These are phyloP conservation scores for Rhodotorula graminis DNA, from an alignment of 768 basidiomycete genomes.

Conservation along the genomic window DNA sequence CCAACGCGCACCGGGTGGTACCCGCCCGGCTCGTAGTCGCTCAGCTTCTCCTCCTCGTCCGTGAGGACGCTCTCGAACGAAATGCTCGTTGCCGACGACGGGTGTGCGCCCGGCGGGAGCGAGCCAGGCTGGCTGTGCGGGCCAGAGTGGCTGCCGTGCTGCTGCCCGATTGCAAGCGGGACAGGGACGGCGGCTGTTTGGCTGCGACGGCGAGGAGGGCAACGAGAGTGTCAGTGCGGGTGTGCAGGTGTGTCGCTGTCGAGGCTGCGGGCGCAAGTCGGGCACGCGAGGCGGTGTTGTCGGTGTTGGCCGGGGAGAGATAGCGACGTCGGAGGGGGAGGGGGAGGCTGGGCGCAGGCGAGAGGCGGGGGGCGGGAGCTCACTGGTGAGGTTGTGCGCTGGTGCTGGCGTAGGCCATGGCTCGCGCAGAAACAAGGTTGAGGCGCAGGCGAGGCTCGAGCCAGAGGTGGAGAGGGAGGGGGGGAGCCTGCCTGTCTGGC, in stretches of 20 bases:
- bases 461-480: too few species aligned
- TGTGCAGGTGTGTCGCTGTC: neutral
- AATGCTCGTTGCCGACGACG: constrained; percentile 27
- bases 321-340: neutral
- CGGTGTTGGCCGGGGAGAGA: neutral
- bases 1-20: constrained; percentile 43
- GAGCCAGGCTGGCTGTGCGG: neutral
- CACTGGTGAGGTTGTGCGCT: neutral
- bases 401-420: neutral
- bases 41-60: constrained; percentile 45
- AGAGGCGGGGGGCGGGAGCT: too few species aligned
- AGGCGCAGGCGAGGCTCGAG: too few species aligned
- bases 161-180: neutral
- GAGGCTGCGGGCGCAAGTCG: too few species aligned
- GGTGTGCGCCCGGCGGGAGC: constrained; percentile 2
- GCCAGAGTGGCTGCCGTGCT: neutral
- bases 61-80: constrained; percentile 41
- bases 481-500: too few species aligned
- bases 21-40: constrained; percentile 42
- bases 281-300: too few species aligned
- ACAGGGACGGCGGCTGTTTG: neutral
- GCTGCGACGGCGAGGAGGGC: neutral
- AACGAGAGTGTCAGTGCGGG: neutral
- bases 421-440: too few species aligned
- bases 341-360: too few species aligned